Percentiles rank a stretch among this genome's conserved stretches.
These are phyloP conservation scores for Lachnellula subtilissima DNA, from an alignment of 2,329 filamentous ascomycete species.

Conservation along the genomic window DNA sequence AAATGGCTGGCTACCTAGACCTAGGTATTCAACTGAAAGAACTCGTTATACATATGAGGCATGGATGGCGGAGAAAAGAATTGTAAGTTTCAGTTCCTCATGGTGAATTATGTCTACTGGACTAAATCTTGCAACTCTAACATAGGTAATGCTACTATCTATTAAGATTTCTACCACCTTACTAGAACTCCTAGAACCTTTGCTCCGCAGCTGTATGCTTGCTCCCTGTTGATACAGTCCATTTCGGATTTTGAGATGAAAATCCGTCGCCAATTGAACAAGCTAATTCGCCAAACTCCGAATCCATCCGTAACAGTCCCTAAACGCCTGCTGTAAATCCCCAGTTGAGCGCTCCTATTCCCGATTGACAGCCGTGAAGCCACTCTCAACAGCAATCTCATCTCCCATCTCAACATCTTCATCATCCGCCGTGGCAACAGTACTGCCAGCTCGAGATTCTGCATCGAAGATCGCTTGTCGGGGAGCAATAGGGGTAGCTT, in stretches of 20 bases:
- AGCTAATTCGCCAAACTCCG: background rate
- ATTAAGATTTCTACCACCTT: background rate
- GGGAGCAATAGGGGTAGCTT: slow-evolving; percentile 18
- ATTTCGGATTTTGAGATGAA: background rate
- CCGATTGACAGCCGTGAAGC: slow-evolving; percentile 31
- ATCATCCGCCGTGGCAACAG: slow-evolving; percentile 21
- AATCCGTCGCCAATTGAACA: background rate
- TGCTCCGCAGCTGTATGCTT: background rate
- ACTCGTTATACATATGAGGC: no score
- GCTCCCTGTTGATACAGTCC: background rate
- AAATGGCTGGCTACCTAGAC: no score
- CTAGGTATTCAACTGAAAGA: no score
- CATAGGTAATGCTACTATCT: background rate
- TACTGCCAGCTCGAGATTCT: slow-evolving; percentile 9
- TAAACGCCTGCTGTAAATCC: background rate
- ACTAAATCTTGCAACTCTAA: no score
- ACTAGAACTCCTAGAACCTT: background rate
- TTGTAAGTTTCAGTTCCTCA: no score
- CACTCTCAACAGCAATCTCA: slow-evolving; percentile 25
- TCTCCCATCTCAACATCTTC: slow-evolving; percentile 33
- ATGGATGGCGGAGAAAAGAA: no score
- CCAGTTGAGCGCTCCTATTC: background rate
- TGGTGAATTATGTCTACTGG: no score
- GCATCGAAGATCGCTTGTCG: slow-evolving; percentile 15
- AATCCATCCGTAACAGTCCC: background rate